A percentile compares a stretch with the other conserved stretches of the same genome.
Evolutionary conservation across 2,329 filamentous ascomycete genomes (phyloP).

Genomic region (Colletotrichum sp.): DNA sequence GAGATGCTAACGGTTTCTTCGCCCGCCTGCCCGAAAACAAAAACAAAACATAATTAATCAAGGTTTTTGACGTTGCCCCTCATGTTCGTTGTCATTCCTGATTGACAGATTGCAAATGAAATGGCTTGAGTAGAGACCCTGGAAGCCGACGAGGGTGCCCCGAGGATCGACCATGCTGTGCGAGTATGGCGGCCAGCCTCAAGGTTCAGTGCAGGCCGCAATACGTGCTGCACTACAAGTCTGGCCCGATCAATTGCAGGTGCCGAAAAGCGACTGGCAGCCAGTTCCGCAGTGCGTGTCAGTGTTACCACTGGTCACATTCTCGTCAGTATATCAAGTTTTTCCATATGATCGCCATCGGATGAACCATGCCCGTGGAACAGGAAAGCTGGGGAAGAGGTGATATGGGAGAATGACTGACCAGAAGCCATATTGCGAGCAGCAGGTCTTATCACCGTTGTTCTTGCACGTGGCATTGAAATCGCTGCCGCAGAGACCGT

Average conservation of each 20-base stretch:
- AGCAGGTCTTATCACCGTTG: constrained; percentile 38
- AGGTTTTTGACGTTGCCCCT: background rate
- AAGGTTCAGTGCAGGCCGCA: background rate
- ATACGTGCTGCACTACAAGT: background rate
- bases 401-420: constrained; percentile 22
- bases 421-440: constrained; percentile 40
- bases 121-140: background rate
- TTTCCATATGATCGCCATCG: background rate
- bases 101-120: background rate
- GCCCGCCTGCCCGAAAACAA: constrained; percentile 2
- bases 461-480: constrained; percentile 36
- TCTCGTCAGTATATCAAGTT: background rate
- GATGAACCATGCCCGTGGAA: background rate
- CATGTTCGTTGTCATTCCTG: constrained; percentile 5
- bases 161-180: background rate
- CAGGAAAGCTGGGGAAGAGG: background rate
- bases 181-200: background rate
- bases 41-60: background rate
- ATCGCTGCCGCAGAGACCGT: constrained; percentile 37
- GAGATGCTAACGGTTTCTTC: background rate
- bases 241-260: constrained; percentile 28
- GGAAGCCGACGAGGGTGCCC: background rate
- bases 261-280: constrained; percentile 37
- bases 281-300: constrained; percentile 33
- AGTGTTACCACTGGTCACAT: constrained; percentile 28